Conservation (phyloP, 1,139 yeast species). For the Debaryomycetaceae sp. region DNA sequence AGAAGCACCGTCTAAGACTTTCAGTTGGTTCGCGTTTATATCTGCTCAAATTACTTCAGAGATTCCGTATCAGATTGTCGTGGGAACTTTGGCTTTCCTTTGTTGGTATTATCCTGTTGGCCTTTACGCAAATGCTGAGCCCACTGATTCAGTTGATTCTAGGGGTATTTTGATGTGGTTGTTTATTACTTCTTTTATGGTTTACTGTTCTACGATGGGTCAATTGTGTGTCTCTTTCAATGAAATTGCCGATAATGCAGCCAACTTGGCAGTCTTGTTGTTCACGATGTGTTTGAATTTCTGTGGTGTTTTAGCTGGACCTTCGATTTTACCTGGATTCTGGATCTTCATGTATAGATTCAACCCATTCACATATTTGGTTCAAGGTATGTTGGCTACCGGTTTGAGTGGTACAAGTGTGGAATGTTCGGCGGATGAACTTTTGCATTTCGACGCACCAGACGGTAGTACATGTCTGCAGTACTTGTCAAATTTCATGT, state of each 20-base stretch:
- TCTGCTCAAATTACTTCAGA: conserved; percentile 34
- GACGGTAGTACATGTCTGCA: conserved; percentile 55
- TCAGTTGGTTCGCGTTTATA: conserved; percentile 47
- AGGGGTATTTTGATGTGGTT: conserved; percentile 73
- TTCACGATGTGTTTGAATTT: conserved; percentile 69
- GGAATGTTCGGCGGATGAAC: conserved; percentile 24
- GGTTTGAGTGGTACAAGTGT: conserved; percentile 25
- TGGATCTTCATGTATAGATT: conserved; percentile 60
- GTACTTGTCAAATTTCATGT: conserved; percentile 46
- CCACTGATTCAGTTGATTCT: conserved; percentile 23
- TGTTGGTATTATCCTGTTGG: conserved; percentile 45
- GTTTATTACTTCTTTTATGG: conserved; percentile 49
- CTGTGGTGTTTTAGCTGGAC: conserved; percentile 78
- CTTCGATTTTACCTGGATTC: conserved; percentile 45
- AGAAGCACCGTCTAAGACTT: conserved; percentile 71
- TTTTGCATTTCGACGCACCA: conserved; percentile 24
- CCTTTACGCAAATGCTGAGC: conserved; percentile 30
- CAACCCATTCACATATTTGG: conserved; percentile 66
- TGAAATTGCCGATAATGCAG: conserved; percentile 71
- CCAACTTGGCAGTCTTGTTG: conserved; percentile 58
- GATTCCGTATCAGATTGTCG: conserved; percentile 30
- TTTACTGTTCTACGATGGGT: conserved; percentile 63
- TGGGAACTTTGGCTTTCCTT: conserved; percentile 34
- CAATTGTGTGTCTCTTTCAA: conserved; percentile 60
- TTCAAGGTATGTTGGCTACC: conserved; percentile 26